Evolutionary conservation across 2,329 filamentous ascomycete genomes (phyloP).

Genomic region (Cercospora sp.): DNA sequence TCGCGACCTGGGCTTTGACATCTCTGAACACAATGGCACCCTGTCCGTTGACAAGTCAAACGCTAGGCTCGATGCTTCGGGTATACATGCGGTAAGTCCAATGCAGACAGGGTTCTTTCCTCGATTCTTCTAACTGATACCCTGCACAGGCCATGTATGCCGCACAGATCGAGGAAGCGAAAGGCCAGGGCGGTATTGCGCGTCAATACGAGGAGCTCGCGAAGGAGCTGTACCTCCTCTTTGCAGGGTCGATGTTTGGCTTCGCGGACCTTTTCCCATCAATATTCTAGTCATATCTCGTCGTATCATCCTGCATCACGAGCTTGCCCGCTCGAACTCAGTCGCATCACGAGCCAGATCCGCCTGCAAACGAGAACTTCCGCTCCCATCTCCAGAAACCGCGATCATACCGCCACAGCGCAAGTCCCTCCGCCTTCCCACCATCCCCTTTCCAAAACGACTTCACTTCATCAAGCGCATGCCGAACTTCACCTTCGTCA

Average conservation of each 20-base stretch:
- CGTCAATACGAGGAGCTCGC: slow-evolving; percentile 19
- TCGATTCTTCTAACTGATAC: background rate
- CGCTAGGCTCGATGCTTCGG: slow-evolving; percentile 3
- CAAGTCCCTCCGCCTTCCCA: slow-evolving; percentile 43
- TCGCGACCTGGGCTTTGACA: slow-evolving; percentile 18
- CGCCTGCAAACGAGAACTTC: slow-evolving; percentile 39
- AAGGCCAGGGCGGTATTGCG: slow-evolving; percentile 9
- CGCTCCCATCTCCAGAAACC: slow-evolving; percentile 44
- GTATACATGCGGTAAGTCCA: slow-evolving; percentile 15
- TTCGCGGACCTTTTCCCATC: slow-evolving; percentile 14
- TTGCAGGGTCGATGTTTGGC: slow-evolving; percentile 17
- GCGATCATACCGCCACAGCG: slow-evolving; percentile 46
- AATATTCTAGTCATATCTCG: background rate
- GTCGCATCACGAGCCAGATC: background rate
- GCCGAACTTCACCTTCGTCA: slow-evolving; percentile 41
- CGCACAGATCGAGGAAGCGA: slow-evolving; percentile 1
- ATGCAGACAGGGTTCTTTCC: background rate
- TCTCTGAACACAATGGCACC: slow-evolving; percentile 3
- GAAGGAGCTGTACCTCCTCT: slow-evolving; percentile 19
- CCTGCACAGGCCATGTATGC: slow-evolving; percentile 12
- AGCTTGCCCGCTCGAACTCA: too few relatives aligned
- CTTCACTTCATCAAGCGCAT: slow-evolving; percentile 41
- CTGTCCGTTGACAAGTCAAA: slow-evolving; percentile 10
- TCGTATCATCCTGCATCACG: background rate
- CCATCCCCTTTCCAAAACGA: slow-evolving; percentile 37